Conservation (phyloP, 352 stramenopile species). For the Globisporangium mamillatum region DNA sequence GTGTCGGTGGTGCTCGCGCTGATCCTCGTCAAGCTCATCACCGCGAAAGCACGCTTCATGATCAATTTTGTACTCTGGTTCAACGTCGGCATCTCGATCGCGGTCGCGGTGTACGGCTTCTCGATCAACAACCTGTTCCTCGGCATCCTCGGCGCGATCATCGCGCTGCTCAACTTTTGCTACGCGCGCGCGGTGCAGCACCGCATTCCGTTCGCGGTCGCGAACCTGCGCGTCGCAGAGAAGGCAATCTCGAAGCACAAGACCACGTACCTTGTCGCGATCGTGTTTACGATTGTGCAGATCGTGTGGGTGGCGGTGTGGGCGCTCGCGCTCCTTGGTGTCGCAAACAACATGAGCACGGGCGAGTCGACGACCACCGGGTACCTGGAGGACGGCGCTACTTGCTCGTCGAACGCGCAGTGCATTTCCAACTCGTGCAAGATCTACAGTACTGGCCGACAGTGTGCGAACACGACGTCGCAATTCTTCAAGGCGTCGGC, state of each 20-base stretch:
- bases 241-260: conserved; percentile 88
- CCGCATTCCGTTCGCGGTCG: conserved; percentile 92
- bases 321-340: conserved; percentile 82
- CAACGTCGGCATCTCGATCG: conserved; percentile 72
- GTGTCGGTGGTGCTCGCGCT: conserved; percentile 61
- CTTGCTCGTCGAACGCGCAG: conserved; percentile 28
- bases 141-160: conserved; percentile 56
- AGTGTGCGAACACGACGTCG: conserved; percentile 23
- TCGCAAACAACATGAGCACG: conserved; percentile 78
- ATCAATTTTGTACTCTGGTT: conserved; percentile 87
- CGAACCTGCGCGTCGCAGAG: conserved; percentile 89
- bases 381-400: conserved; percentile 15
- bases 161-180: conserved; percentile 73
- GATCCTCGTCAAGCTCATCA: conserved; percentile 76
- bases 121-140: conserved; percentile 65
- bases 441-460: conserved; percentile 15
- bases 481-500: conserved; percentile 35
- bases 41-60: conserved; percentile 73
- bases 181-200: conserved; percentile 85
- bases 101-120: conserved; percentile 67
- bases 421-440: conserved; percentile 43
- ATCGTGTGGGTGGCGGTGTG: conserved; percentile 90
- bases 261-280: conserved; percentile 84
- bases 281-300: conserved; percentile 87
- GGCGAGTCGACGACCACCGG: conserved; percentile 20